Evolutionary conservation across 441 rosid species (phyloP).

Genomic region (Gossypium gossypioides): DNA sequence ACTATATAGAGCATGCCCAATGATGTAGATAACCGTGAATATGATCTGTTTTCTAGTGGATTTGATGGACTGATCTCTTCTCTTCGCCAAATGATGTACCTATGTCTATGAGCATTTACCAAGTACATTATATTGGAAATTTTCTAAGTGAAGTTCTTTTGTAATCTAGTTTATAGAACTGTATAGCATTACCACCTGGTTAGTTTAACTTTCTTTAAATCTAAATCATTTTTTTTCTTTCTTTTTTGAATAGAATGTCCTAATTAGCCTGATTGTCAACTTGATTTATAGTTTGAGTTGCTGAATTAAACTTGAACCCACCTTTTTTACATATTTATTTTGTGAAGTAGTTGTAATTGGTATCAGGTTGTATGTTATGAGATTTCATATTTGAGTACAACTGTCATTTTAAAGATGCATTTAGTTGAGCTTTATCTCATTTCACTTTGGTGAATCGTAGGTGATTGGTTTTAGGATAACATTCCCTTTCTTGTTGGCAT

Average conservation of each 20-base stretch:
- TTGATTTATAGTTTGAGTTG: neutral
- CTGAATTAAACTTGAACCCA: neutral
- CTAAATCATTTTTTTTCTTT: neutral
- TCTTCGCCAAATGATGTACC: neutral
- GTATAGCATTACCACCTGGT: neutral
- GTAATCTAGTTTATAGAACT: neutral
- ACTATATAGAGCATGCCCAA: neutral
- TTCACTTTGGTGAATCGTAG: neutral
- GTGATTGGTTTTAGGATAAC: neutral
- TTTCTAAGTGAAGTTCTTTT: neutral
- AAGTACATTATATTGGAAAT: neutral
- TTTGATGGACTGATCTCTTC: neutral
- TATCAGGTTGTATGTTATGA: neutral
- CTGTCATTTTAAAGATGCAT: neutral
- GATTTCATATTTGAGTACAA: neutral
- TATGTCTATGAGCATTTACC: neutral
- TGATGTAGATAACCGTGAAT: neutral
- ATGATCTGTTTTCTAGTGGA: neutral
- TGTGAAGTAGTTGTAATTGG: neutral
- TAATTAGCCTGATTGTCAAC: neutral
- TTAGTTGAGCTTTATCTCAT: neutral
- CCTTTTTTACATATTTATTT: neutral
- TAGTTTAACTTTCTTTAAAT: neutral
- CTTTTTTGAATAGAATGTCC: neutral
- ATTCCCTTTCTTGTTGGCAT: neutral